A percentile compares a stretch with the other conserved stretches of the same genome.
Evolutionary conservation across 805 yeast species (phyloP).

Genomic region (Blastobotrys americana): DNA sequence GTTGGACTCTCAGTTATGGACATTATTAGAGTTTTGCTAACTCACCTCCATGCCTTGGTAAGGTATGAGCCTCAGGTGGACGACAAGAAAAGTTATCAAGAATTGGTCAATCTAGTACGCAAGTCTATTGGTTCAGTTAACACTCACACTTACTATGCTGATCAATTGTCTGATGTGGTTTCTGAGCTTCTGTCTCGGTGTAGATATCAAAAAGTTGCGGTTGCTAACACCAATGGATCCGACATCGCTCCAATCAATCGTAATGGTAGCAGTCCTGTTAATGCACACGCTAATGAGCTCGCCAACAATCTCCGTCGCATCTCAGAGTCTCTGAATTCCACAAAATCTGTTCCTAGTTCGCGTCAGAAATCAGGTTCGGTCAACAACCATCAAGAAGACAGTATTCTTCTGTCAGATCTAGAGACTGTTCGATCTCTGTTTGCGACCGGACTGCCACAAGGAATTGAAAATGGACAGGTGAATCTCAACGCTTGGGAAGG

Average conservation of each 20-base stretch:
- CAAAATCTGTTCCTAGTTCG: neutral
- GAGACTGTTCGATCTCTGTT: slow-evolving; percentile 21
- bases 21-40: slow-evolving; percentile 44
- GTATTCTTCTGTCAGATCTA: slow-evolving; percentile 19
- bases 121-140: slow-evolving; percentile 63
- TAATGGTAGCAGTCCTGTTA: neutral
- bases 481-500: slow-evolving; percentile 27
- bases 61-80: slow-evolving; percentile 4
- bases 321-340: neutral
- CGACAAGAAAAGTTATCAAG: slow-evolving; percentile 4
- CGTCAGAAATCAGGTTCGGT: neutral
- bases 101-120: slow-evolving; percentile 41
- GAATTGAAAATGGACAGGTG: slow-evolving; percentile 10
- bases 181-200: slow-evolving; percentile 44
- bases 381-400: neutral
- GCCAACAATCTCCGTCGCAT: slow-evolving; percentile 3
- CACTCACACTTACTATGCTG: slow-evolving; percentile 74
- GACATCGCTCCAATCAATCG: no score
- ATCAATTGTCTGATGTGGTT: slow-evolving; percentile 77
- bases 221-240: neutral
- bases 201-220: neutral
- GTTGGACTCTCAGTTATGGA: slow-evolving; percentile 84
- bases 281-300: neutral
- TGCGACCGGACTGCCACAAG: no score
- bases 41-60: slow-evolving; percentile 24